Conservation (phyloP, 148 eudicot species). For the Silene uniflora region DNA sequence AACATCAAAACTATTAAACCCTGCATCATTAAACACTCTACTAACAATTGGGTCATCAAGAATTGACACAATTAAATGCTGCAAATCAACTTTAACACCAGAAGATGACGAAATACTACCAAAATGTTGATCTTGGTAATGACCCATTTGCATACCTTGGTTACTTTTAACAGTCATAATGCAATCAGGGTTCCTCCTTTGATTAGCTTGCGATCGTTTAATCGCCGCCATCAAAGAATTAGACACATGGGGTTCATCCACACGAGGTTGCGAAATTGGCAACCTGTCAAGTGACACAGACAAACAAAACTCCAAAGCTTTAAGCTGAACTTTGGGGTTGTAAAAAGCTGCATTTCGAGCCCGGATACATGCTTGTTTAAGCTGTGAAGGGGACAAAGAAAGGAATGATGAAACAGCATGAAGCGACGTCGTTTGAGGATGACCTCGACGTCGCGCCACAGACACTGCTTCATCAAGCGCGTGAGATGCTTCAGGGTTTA, state of each 20-base stretch:
- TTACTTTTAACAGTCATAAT: conserved; percentile 39
- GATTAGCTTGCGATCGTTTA: conserved; percentile 81
- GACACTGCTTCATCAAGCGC: conserved; percentile 72
- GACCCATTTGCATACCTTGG: conserved; percentile 16
- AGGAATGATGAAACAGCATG: conserved; percentile 71
- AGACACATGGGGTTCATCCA: conserved; percentile 61
- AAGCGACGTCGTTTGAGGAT: conserved; percentile 81
- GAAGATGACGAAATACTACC: conserved; percentile 7
- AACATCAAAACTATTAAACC: conserved; percentile 70
- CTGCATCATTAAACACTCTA: conserved; percentile 76
- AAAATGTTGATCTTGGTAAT: conserved; percentile 16
- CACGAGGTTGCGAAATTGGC: conserved; percentile 36
- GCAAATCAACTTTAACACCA: conserved; percentile 64
- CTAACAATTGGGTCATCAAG: conserved; percentile 90
- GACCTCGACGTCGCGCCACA: conserved; percentile 59
- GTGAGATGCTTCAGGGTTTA: conserved; percentile 53
- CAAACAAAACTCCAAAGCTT: conserved; percentile 63
- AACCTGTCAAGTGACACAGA: conserved; percentile 60
- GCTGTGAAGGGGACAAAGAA: conserved; percentile 47
- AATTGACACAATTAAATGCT: conserved; percentile 61
- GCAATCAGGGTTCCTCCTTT: conserved; percentile 67
- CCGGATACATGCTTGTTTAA: conserved; percentile 69
- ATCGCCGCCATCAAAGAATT: conserved; percentile 96
- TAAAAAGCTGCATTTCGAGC: conserved; percentile 48
- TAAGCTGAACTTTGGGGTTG: conserved; percentile 50